phyloP scores from a whole-genome alignment of 2,329 filamentous ascomycete genomes.

The Colletotrichum higginsianum region DNA sequence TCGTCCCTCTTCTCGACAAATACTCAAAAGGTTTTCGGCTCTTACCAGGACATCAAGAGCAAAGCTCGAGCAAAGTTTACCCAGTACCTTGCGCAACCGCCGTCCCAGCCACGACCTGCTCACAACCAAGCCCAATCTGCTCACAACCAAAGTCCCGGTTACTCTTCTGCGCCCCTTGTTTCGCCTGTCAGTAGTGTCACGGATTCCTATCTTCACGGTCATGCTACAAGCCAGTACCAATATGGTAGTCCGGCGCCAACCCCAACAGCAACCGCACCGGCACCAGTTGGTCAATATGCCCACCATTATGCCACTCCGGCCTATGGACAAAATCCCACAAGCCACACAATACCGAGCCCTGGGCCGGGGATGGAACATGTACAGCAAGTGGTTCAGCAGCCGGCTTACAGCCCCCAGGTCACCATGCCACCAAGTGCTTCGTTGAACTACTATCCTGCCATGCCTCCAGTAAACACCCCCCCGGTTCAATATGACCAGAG shows the following conservation, averaged over 20 bases:
- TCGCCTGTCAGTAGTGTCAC: background rate
- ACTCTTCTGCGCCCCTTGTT: background rate
- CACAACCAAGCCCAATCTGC: background rate
- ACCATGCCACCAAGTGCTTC: background rate
- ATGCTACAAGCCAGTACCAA: background rate
- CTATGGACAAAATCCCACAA: background rate
- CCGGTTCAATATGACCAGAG: background rate
- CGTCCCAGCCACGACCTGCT: background rate
- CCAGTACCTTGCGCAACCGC: slow-evolving; percentile 10
- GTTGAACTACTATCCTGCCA: background rate
- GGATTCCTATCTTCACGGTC: no score
- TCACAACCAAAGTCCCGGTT: background rate
- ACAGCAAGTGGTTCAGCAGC: background rate
- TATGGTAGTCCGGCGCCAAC: background rate
- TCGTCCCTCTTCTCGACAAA: slow-evolving; percentile 1
- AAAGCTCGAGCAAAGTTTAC: slow-evolving; percentile 9
- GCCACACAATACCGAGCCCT: background rate
- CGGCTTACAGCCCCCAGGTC: background rate
- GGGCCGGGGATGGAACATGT: background rate
- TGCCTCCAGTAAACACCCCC: background rate
- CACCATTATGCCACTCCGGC: background rate
- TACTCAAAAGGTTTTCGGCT: slow-evolving; percentile 13
- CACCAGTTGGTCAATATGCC: background rate
- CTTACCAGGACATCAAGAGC: slow-evolving; percentile 17
- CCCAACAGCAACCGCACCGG: no score